Evolutionary conservation across 768 basidiomycete genomes (phyloP).

Genomic region (Kwoniella dendrophila): DNA sequence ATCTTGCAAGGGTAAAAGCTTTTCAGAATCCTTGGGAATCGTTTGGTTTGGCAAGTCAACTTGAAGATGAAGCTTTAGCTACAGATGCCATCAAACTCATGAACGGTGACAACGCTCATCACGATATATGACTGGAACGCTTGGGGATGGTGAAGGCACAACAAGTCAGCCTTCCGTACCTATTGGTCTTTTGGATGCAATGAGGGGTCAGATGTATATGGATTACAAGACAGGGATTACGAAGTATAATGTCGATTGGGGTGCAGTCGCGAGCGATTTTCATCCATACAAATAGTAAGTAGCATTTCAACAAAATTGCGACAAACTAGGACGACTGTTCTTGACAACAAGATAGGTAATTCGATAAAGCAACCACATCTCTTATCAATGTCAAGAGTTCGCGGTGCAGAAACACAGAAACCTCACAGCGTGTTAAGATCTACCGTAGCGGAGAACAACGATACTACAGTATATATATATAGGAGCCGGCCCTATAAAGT

Average conservation of each 20-base stretch:
- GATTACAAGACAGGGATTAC: not conserved
- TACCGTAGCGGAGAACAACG: too few species aligned
- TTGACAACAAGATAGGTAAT: too few species aligned
- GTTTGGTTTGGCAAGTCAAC: conserved; percentile 6
- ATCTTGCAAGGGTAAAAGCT: not conserved
- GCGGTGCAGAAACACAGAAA: too few species aligned
- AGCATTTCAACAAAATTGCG: too few species aligned
- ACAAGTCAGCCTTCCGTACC: not conserved
- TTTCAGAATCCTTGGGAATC: not conserved
- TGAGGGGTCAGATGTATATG: not conserved
- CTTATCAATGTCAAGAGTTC: too few species aligned
- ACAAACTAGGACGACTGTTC: too few species aligned
- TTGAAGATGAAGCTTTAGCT: not conserved
- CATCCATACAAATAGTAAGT: too few species aligned
- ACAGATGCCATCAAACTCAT: not conserved
- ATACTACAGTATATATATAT: too few species aligned
- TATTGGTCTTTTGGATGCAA: not conserved
- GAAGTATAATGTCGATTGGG: not conserved
- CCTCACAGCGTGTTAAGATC: too few species aligned
- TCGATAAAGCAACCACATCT: too few species aligned
- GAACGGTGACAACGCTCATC: not conserved
- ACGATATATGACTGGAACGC: not conserved
- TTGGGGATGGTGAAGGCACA: not conserved
- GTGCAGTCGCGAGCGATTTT: too few species aligned
- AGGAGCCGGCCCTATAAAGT: too few species aligned